phyloP scores from a whole-genome alignment of 495 filamentous ascomycete genomes.

The Tuber indicum region DNA sequence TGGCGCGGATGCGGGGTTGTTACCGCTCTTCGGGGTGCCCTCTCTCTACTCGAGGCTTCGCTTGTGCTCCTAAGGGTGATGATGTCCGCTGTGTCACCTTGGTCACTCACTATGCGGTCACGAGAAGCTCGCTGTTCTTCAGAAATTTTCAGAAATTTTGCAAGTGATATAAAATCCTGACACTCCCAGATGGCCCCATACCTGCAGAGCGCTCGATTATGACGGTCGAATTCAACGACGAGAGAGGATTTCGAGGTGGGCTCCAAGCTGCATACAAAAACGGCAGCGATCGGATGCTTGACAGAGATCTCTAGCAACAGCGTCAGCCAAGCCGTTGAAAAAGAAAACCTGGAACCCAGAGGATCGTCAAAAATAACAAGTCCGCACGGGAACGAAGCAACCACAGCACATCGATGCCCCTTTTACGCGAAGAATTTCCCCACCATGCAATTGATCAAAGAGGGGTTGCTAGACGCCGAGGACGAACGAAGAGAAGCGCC shows the following conservation, averaged over 20 bases:
- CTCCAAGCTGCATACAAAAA: slow-evolving; percentile 3
- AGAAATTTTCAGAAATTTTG: not conserved
- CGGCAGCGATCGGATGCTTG: not conserved
- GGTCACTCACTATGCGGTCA: not conserved
- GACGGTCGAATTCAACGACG: not conserved
- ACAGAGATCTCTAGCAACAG: not conserved
- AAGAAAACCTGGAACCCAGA: not conserved
- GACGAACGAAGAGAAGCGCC: not conserved
- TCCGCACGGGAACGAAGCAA: not conserved
- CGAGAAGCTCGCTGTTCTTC: not conserved
- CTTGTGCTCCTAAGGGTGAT: not conserved
- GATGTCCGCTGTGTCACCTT: not conserved
- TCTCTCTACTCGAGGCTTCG: not conserved
- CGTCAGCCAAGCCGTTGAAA: not conserved
- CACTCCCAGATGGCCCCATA: not conserved
- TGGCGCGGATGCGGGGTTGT: not conserved
- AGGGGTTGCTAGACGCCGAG: not conserved
- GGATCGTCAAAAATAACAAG: not conserved
- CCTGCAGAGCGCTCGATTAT: not conserved
- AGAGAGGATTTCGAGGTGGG: not conserved
- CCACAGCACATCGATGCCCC: not conserved
- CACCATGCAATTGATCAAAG: not conserved
- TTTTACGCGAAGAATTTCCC: slow-evolving; percentile 1
- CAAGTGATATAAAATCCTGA: slow-evolving; percentile 5
- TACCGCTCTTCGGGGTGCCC: not conserved